Evolutionary conservation across 495 filamentous ascomycete genomes (phyloP).

Genomic region (Patellaria atrata): DNA sequence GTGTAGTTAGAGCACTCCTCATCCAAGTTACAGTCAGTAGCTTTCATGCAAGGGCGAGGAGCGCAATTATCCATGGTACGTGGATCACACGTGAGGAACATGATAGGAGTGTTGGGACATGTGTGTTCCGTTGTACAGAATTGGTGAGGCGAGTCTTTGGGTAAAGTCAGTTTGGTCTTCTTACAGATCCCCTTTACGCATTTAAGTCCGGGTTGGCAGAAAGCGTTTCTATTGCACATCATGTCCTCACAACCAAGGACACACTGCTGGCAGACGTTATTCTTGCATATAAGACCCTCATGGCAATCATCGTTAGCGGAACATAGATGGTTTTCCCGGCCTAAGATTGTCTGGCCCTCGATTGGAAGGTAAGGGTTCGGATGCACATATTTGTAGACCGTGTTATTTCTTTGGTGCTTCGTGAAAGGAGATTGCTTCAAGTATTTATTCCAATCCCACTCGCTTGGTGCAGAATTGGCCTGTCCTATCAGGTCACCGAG

Average conservation of each 20-base stretch:
- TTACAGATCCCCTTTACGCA: conserved; percentile 8
- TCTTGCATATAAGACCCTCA: conserved; percentile 14
- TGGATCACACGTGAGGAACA: neutral
- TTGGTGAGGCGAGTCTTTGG: conserved; percentile 3
- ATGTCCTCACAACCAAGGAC: conserved; percentile 6
- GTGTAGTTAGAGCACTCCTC: conserved; percentile 14
- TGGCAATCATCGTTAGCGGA: conserved; percentile 11
- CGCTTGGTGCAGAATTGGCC: conserved; percentile 10
- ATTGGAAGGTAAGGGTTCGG: conserved; percentile 14
- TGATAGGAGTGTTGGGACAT: neutral
- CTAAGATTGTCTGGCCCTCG: conserved; percentile 13
- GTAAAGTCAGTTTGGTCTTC: too few relatives aligned
- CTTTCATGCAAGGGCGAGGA: conserved; percentile 10
- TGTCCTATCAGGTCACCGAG: conserved; percentile 4
- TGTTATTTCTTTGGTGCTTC: too few relatives aligned
- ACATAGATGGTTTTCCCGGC: conserved; percentile 13
- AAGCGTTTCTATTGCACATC: conserved; percentile 6
- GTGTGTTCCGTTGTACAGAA: neutral
- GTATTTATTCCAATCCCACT: conserved; percentile 12
- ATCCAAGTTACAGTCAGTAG: conserved; percentile 11
- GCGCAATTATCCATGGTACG: neutral
- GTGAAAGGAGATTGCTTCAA: conserved; percentile 8
- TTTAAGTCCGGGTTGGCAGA: conserved; percentile 10
- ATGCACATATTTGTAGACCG: too few relatives aligned
- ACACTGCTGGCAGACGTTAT: conserved; percentile 10